A percentile compares a stretch with the other conserved stretches of the same genome.
Evolutionary conservation across 2,329 filamentous ascomycete species (phyloP).

Genomic region (Lasiodiplodia sp.): DNA sequence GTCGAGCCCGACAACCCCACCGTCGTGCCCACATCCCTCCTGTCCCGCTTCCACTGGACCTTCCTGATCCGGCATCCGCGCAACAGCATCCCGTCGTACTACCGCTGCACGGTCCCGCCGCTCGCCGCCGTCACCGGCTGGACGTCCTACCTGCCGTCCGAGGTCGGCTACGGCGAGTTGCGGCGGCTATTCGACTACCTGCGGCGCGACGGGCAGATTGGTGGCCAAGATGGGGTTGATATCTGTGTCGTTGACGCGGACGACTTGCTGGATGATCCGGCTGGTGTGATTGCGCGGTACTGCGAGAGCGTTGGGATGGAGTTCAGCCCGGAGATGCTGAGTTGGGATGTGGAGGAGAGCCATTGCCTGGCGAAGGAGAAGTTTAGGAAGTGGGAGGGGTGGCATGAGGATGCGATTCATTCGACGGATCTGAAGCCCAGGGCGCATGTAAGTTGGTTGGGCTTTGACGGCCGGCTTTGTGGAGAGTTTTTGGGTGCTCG

Average conservation of each 20-base stretch:
- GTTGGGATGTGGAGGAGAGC: conserved; percentile 80
- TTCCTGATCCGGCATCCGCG: conserved; percentile 98
- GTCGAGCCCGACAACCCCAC: conserved; percentile 80
- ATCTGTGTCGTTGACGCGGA: conserved; percentile 94
- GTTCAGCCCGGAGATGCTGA: conserved; percentile 79
- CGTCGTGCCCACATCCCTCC: conserved; percentile 75
- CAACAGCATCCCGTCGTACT: conserved; percentile 90
- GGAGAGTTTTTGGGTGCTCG: no score
- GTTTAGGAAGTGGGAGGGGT: conserved; percentile 97
- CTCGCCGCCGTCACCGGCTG: conserved; percentile 84
- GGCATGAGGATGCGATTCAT: conserved; percentile 92
- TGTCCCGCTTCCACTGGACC: conserved; percentile 88
- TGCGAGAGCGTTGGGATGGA: conserved; percentile 82
- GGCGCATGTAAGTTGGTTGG: conserved; percentile 58
- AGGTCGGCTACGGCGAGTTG: conserved; percentile 91
- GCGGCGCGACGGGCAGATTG: conserved; percentile 60
- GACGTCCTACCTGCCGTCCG: conserved; percentile 81
- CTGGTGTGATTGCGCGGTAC: conserved; percentile 76
- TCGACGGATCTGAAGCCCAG: conserved; percentile 79
- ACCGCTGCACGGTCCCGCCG: conserved; percentile 90
- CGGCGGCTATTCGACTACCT: conserved; percentile 88
- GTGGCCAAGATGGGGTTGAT: conserved; percentile 60
- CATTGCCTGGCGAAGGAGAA: conserved; percentile 72
- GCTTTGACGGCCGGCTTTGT: neutral
- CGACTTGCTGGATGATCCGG: conserved; percentile 86